phyloP scores from a whole-genome alignment of 768 basidiomycete genomes.

The Pholiota microspora region DNA sequence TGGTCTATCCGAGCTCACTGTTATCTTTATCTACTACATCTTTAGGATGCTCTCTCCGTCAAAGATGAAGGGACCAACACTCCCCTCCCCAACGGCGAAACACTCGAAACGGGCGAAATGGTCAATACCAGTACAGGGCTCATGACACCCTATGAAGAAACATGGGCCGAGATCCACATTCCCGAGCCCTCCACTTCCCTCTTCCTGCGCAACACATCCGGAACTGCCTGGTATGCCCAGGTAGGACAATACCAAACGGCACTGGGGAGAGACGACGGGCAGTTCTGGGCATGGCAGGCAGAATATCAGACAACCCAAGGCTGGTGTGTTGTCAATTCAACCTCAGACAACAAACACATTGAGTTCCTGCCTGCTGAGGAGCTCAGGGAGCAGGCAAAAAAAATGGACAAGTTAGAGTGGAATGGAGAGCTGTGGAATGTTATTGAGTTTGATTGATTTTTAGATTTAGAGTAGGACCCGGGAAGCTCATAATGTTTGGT shows the following conservation, averaged over 20 bases:
- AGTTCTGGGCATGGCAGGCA: conserved; percentile 8
- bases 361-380: background rate
- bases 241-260: background rate
- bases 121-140: conserved; percentile 9
- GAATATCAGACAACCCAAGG: background rate
- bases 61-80: conserved; percentile 8
- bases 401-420: background rate
- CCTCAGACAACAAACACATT: background rate
- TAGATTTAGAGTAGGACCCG: too few species aligned
- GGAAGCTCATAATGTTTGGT: too few species aligned
- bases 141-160: conserved; percentile 11
- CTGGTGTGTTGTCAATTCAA: background rate
- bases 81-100: conserved; percentile 1
- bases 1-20: background rate
- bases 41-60: conserved; percentile 6
- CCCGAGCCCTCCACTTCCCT: background rate
- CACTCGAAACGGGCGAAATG: conserved; percentile 13
- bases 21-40: background rate
- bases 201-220: background rate
- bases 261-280: background rate
- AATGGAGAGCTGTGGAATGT: background rate
- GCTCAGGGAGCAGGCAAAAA: too few species aligned
- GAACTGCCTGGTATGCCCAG: background rate
- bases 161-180: conserved; percentile 5
- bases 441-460: background rate